Evolutionary conservation across 768 basidiomycete species (phyloP), one percentile per base, ranked within the genome.

Genomic region (Boletus bicolor): DNA sequence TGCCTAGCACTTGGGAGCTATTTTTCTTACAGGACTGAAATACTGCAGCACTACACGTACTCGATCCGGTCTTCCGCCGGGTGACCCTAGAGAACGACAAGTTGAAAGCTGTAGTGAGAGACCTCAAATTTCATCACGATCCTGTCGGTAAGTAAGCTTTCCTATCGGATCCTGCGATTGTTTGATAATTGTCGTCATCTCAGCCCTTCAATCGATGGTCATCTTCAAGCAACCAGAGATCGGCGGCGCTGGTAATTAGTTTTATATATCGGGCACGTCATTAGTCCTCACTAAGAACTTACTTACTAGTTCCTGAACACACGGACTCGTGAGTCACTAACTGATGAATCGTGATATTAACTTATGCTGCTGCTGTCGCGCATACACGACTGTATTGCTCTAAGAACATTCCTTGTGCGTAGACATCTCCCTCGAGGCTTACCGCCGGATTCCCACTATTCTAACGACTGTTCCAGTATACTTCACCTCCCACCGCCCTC

Each of bases 221-320:
- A 99, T 98, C 57, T 93, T 87, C 64, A 98, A 98, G 72, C 94
- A 98, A 67, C 85, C 91, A 5, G 79, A 87, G 52, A 95, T 98
- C 26, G 96, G 97, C 2, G 93, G 93, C 2, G 85, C 90, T 82
- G 93, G 93, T 93, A 54, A 60, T 75, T 60, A 19, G 17, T 14
- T 32, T 43, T 21, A 35, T 24, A 53, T 51, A 39, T 49, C 21
- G 19, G 28, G 19, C 24, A 44, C 19, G 44, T 44, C 36, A 12
- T 24, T 9, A 21, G 45, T 17, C 14, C 44, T 56, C 14, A 49
- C 35, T 34, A 7, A 42, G 38, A 12, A 15, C 39, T 51, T 32
- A 26, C 35, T 51, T 38, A 15, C 5, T 49, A 91, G 97, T 98
- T 7, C 86, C 86, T 2, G 86, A 89, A 59, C 97, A 99, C 67